Evolutionary conservation across 495 filamentous ascomycete species (phyloP).

Genomic region (Aspergillus bertholletiae): DNA sequence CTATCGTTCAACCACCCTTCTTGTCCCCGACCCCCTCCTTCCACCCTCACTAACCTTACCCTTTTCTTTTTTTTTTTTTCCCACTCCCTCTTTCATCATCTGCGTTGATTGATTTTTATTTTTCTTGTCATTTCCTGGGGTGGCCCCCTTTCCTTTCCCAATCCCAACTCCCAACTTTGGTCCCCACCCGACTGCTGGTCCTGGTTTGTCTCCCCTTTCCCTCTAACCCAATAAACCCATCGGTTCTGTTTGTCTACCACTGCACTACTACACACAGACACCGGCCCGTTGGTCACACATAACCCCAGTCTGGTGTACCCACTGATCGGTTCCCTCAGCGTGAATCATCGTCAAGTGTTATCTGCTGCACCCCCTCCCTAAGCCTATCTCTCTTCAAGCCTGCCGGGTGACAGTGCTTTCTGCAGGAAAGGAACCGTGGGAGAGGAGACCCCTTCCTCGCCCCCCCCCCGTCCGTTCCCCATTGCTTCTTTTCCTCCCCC

Average conservation of each 20-base stretch:
- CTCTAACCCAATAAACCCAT: constrained; percentile 17
- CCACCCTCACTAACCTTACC: constrained; percentile 2
- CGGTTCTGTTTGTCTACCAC: constrained; percentile 6
- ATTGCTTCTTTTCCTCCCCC: background rate
- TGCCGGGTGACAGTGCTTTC: constrained; percentile 15
- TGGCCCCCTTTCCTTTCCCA: constrained; percentile 8
- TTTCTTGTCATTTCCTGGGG: constrained; percentile 12
- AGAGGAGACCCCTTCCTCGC: background rate
- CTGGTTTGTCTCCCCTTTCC: constrained; percentile 6
- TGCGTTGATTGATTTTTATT: constrained; percentile 1
- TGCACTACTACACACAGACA: constrained; percentile 15
- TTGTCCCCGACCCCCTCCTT: background rate
- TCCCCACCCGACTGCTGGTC: constrained; percentile 17
- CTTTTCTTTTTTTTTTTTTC: constrained; percentile 1
- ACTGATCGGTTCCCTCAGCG: constrained; percentile 25
- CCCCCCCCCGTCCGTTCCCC: background rate
- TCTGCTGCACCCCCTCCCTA: background rate
- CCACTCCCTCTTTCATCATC: constrained; percentile 8
- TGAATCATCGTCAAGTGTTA: constrained; percentile 17
- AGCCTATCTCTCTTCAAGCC: background rate
- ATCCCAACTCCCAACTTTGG: constrained; percentile 18
- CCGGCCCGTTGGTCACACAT: constrained; percentile 17
- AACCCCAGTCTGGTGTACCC: constrained; percentile 19
- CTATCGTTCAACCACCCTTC: constrained; percentile 7
- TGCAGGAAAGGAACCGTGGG: constrained; percentile 20